Evolutionary conservation across 108 stramenopile genomes (phyloP), one percentile per base, ranked within the genome.

Genomic region (Fragilariopsis cylindrus): DNA sequence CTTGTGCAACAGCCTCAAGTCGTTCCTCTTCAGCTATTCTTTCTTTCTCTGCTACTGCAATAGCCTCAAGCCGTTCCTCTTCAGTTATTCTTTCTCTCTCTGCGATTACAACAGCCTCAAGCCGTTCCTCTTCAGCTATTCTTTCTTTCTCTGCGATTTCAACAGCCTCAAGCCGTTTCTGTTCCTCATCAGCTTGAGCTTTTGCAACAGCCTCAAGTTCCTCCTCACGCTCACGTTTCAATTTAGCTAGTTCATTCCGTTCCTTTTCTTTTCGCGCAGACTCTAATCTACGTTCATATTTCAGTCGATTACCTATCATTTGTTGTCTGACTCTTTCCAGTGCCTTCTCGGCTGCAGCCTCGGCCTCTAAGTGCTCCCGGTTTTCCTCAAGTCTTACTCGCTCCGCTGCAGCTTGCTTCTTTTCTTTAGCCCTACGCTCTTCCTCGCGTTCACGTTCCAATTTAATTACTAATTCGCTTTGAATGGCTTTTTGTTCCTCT

Each of bases 101-200:
- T 11, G 16, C 8, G 55, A 11, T 30, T 21, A 41, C 58, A 30
- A 40, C 58, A 19, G 18, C 21, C 21, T 19, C 58, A 12, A 21
- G 16, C 39, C 58, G 5, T 60, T 30, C 21, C 4, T 30, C 19
- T 21, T 18, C 21, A 40, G 39, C 21, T 60, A 5, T 30, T 6
- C 4, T 30, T 19, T 40, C 16, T 21, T 41, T 30, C 41, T 21
- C 21, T 21, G 11, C 58, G 5, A 40, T 40, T 30, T 60, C 39
- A 30, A 40, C 58, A 21, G 58, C 19, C 12, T 9, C 50, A 52
- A 13, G 12, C 50, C 13, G 12, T 13, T 52, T 13, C 50, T 52
- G 12, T 4, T 21, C 58, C 21, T 60, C 58, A 21, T 60, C 58
- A 21, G 39, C 58, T 60, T 60, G 39, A 60, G 58, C 58, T 30